These are phyloP conservation scores for Leccinum longicurvipes DNA, from an alignment of 768 basidiomycete genomes.

Conservation along the genomic window DNA sequence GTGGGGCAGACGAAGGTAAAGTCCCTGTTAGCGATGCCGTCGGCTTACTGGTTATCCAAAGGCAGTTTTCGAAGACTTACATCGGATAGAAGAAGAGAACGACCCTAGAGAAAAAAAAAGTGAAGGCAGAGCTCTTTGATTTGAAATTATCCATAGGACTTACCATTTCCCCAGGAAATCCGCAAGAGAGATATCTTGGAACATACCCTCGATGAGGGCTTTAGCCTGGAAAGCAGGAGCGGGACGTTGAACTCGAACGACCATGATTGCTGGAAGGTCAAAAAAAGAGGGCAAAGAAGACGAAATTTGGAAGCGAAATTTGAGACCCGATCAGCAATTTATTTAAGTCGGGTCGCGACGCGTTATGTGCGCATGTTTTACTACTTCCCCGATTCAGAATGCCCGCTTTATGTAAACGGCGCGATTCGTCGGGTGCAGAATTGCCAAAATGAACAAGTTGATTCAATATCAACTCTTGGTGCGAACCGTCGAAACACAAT, in stretches of 20 bases:
- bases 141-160: not conserved
- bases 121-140: not conserved
- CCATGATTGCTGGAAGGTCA: slow-evolving; percentile 21
- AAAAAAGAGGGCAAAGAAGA: not conserved
- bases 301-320: not conserved
- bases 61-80: slow-evolving; percentile 42
- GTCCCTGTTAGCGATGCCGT: slow-evolving; percentile 46
- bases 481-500: too few relatives aligned
- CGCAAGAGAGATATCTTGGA: slow-evolving; percentile 71
- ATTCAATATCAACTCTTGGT: too few relatives aligned
- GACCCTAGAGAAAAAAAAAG: slow-evolving; percentile 55
- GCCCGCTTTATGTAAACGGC: not conserved
- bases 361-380: slow-evolving; percentile 31
- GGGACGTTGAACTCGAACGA: slow-evolving; percentile 73
- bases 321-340: slow-evolving; percentile 8
- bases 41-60: not conserved
- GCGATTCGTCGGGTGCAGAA: too few relatives aligned
- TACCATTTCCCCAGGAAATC: slow-evolving; percentile 84
- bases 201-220: slow-evolving; percentile 72
- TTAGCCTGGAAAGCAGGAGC: slow-evolving; percentile 78
- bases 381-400: not conserved
- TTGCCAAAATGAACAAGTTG: too few relatives aligned
- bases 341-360: slow-evolving; percentile 15
- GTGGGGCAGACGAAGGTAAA: slow-evolving; percentile 94
- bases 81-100: slow-evolving; percentile 93